Base-by-base conservation (phyloP, 495 filamentous ascomycete genomes). In the Ascodesmis nigricans region DNA sequence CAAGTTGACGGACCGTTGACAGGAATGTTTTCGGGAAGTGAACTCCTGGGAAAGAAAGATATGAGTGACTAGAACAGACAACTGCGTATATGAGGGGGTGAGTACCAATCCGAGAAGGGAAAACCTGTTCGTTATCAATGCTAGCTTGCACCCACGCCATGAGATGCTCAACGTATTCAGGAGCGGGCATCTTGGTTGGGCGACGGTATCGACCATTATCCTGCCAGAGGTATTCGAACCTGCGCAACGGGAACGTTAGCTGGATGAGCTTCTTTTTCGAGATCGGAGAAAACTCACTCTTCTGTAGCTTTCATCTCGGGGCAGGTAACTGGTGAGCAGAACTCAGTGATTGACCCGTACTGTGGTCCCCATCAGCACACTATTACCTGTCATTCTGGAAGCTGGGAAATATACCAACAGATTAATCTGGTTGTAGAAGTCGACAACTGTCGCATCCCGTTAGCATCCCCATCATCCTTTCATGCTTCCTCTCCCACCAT, bases 351-450 rank as follows among this genome's bases (percentile, higher is more conserved):
- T 36, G 87, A 83, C 39, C 87, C 87, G 55, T 97, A 97, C 33
- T 40, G 29, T 34, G 9, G 3, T 20, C 4, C 22, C 6, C 21
- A 13, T 22, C 27, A 31, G 13, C 6, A 20, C 34, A 13, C 29
- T 13, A 5, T 8, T 22, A 23, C 24, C 11, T 11, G 9, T 26
- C 25, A 10, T 14, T 14, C 3, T 28, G 5, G n/a, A 28, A 3
- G 25, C 14, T 18, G 10, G 31, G 9, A 33, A 10, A 10, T 5
- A 14, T 30, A 35, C 38, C 35, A 97, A 75, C 17, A 97, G 71
- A 59, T 97, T 97, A 55, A 95, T 87, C 55, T 97, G 87, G 59
- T 95, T 97, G 69, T 95, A 97, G 58, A 97, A 97, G 55, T 97
- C 87, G 59, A 97, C 87, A 51, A 97, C 84, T 91, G 45, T 28